These are phyloP conservation scores for Colletotrichum ledebouriae DNA, from an alignment of 2,329 filamentous ascomycete species.

Conservation along the genomic window DNA sequence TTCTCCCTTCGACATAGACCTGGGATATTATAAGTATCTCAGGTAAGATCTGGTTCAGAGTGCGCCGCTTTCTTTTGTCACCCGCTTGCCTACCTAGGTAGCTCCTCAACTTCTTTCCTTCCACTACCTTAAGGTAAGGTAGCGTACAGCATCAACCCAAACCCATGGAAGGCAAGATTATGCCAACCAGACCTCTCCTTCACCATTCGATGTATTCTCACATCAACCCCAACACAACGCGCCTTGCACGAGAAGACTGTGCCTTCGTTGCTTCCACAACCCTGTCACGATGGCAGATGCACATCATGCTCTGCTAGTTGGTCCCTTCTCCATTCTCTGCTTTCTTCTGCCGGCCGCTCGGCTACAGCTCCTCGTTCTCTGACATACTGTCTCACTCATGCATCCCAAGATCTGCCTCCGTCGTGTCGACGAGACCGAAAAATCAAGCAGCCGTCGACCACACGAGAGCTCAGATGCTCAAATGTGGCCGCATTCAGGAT, in stretches of 20 bases:
- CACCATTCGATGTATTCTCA: conserved; percentile 16
- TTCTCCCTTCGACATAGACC: too few species aligned
- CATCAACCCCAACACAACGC: conserved; percentile 11
- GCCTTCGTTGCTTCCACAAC: not conserved
- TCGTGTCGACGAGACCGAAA: too few species aligned
- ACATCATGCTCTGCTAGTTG: conserved; percentile 10
- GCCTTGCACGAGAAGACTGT: not conserved
- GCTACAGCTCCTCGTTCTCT: conserved; percentile 35
- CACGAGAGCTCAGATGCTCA: conserved; percentile 12
- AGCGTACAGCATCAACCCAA: too few species aligned
- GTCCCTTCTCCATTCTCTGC: conserved; percentile 9
- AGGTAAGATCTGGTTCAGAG: too few species aligned
- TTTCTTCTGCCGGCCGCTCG: conserved; percentile 33
- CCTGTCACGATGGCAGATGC: conserved; percentile 25
- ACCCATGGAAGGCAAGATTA: not conserved
- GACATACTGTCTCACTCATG: conserved; percentile 40
- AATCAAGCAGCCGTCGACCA: too few species aligned
- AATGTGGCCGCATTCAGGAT: too few species aligned
- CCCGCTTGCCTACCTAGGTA: too few species aligned
- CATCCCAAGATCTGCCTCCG: conserved; percentile 29
- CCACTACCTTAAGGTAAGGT: too few species aligned
- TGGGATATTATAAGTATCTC: too few species aligned
- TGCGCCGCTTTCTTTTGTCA: too few species aligned
- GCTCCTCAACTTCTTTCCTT: too few species aligned
- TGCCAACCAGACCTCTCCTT: conserved; percentile 9